Base-by-base conservation (phyloP, 192 early-diverging fungal genomes). In the Physocladia obscura region DNA sequence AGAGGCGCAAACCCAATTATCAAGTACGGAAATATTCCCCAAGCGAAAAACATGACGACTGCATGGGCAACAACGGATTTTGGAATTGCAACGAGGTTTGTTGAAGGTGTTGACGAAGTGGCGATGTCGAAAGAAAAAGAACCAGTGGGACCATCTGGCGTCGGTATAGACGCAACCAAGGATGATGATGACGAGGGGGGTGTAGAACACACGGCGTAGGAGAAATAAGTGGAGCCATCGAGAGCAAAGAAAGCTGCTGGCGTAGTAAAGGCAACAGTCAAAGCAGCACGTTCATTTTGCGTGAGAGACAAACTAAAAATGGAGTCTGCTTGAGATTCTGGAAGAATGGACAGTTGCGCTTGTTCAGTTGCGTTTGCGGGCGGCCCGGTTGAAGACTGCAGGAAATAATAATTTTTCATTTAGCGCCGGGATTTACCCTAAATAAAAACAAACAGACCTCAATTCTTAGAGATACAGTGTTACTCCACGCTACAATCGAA, bases 1-100 rank as follows among this genome's bases (percentile, higher is more conserved):
- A 63, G 73, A 15, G 76, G 62, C 2, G 78, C 78, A 34, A 79
- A 37, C 36, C 63, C 79, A 24, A 79, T 68, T 5, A 77, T 76
- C 21, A 55, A 8, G 54, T 40, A 69, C 4, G 77, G 76, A 27
- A 64, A 30, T 11, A 78, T 47, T 29, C 51, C 60, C 75, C 75
- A 76, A 21, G 75, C 75, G 24, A 71, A 39, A 31, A 64, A 57
- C 75, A 76, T 75, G 56, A 77, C 26, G 49, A 35, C 67, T 24
- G 74, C 75, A 62, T 76, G 75, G 39, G 77, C 70, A 21, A 71
- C 4, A 31, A 31, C 27, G 34, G 36, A 3, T 15, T 22, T 34
- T 8, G 57, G 34, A 17, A 58, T 27, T 21, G 24, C 6, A 4
- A 13, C 17, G 4, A 27, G 22, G 36, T 24, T n/a, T 24, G 11